Evolutionary conservation across 257 asterid genomes (phyloP).

Genomic region (Solanum rostratum): DNA sequence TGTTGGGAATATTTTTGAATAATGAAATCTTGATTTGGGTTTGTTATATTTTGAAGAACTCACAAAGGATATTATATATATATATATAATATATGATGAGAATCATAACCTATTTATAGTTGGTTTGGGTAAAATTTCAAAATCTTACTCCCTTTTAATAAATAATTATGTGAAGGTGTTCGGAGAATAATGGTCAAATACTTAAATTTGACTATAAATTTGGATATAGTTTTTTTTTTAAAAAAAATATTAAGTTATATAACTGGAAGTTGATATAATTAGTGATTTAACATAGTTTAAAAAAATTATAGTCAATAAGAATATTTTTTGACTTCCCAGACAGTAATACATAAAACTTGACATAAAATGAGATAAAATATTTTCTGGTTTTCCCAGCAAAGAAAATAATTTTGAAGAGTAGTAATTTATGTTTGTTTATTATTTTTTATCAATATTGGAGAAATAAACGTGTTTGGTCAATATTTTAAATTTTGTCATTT

Average conservation of each 20-base stretch:
- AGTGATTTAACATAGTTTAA: background rate
- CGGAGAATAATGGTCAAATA: background rate
- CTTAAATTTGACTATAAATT: background rate
- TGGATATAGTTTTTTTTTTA: background rate
- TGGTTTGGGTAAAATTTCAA: background rate
- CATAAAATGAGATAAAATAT: background rate
- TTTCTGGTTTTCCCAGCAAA: background rate
- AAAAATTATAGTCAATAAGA: background rate
- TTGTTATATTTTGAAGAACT: background rate
- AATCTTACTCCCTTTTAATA: background rate
- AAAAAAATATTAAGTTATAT: background rate
- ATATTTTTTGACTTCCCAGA: background rate
- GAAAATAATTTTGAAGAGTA: background rate
- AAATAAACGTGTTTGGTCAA: too few relatives aligned
- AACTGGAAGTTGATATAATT: background rate
- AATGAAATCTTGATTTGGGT: background rate
- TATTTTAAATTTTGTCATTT: too few relatives aligned
- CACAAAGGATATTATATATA: background rate
- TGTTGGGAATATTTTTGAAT: background rate
- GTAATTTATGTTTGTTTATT: background rate
- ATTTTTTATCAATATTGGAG: too few relatives aligned
- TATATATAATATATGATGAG: background rate
- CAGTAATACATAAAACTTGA: background rate
- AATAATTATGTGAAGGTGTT: too few relatives aligned
- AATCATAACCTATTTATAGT: background rate